Evolutionary conservation across 306 rosid species (phyloP).

Genomic region (Oemleria cerasiformis): DNA sequence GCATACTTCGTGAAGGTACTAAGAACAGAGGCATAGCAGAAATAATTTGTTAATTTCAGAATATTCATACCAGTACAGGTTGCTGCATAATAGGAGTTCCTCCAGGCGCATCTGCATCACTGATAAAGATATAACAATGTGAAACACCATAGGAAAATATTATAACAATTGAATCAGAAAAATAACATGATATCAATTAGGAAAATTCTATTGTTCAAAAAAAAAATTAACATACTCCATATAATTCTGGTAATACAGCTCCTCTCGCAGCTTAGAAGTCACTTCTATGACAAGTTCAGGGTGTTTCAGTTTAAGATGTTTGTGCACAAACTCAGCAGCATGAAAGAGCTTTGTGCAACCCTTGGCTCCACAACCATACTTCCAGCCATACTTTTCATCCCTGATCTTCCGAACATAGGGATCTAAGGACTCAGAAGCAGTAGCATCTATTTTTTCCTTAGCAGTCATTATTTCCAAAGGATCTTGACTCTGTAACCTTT

Average conservation of each 20-base stretch:
- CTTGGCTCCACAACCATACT: conserved; percentile 99
- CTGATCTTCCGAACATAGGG: conserved; percentile 91
- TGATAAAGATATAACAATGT: conserved; percentile 35
- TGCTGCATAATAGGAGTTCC: conserved; percentile 98
- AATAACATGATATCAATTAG: neutral
- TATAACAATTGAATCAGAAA: neutral
- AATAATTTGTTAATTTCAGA: neutral
- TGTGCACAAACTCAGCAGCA: conserved; percentile 93
- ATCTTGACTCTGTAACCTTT: conserved; percentile 83
- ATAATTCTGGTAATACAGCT: conserved; percentile 85
- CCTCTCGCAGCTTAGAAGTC: conserved; percentile 84
- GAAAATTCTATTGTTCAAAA: conserved; percentile 10
- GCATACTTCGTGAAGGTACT: neutral
- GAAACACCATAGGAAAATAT: neutral
- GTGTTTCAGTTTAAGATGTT: conserved; percentile 91
- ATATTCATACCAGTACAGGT: conserved; percentile 55
- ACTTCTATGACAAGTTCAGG: conserved; percentile 80
- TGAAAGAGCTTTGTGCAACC: conserved; percentile 99
- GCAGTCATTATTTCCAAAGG: conserved; percentile 93
- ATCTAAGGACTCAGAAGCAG: conserved; percentile 79
- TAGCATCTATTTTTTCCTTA: conserved; percentile 92
- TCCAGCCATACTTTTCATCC: conserved; percentile 99
- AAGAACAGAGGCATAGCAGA: neutral
- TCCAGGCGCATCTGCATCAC: conserved; percentile 91
- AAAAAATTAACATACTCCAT: conserved; percentile 69